Conservation (phyloP, 1,284 basidiomycete genomes). For the Irpex rosettiformis region DNA sequence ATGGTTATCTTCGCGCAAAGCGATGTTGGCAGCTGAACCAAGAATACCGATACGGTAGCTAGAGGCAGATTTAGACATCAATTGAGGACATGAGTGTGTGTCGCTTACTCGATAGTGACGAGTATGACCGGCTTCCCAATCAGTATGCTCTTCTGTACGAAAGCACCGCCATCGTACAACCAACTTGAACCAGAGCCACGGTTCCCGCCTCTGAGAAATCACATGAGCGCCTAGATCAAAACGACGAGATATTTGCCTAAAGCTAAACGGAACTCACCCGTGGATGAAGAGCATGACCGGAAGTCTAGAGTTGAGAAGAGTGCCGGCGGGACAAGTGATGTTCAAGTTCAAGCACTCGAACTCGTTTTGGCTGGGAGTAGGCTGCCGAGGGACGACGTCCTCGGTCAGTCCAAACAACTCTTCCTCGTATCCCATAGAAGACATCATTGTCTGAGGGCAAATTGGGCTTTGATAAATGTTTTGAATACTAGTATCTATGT, state of each 20-base stretch:
- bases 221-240: constrained; percentile 24
- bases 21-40: constrained; percentile 63
- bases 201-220: constrained; percentile 47
- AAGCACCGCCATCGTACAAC: constrained; percentile 67
- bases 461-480: constrained; percentile 48
- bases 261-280: constrained; percentile 41
- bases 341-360: constrained; percentile 76
- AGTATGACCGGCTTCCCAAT: constrained; percentile 62
- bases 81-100: constrained; percentile 2
- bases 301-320: constrained; percentile 44
- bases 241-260: constrained; percentile 10
- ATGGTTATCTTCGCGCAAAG: constrained; percentile 63
- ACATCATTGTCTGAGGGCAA: constrained; percentile 57
- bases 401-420: constrained; percentile 57
- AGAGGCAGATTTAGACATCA: constrained; percentile 17
- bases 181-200: constrained; percentile 70
- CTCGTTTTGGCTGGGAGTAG: constrained; percentile 51
- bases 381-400: constrained; percentile 49
- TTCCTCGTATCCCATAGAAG: constrained; percentile 48
- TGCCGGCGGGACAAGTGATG: constrained; percentile 64
- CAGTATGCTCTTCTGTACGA: constrained; percentile 63
- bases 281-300: constrained; percentile 82
- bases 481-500: constrained; percentile 4
- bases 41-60: constrained; percentile 76
- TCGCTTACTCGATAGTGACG: constrained; percentile 70